Percentiles rank a stretch among this genome's conserved stretches.
phyloP scores from a whole-genome alignment of 305 asterid genomes.

The Fraxinus platypoda region DNA sequence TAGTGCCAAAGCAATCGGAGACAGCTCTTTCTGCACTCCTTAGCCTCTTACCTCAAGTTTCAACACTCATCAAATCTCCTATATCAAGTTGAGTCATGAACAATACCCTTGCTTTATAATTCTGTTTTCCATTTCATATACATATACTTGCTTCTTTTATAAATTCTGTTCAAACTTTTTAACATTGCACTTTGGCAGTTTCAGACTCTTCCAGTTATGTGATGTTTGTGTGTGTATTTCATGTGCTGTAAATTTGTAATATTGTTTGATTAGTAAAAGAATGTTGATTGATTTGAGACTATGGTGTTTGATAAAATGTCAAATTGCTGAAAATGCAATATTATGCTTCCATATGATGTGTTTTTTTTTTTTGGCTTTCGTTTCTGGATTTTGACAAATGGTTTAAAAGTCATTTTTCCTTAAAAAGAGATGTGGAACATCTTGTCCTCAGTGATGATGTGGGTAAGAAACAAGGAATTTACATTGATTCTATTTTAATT shows the following conservation, averaged over 20 bases:
- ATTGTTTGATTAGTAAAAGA: conserved; percentile 1
- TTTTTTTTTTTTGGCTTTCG: not conserved
- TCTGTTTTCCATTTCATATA: not conserved
- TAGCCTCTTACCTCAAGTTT: not conserved
- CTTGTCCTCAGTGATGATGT: not conserved
- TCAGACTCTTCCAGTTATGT: not conserved
- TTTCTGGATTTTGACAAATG: not conserved
- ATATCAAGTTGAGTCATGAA: not conserved
- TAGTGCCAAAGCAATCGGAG: not conserved
- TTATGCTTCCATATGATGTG: not conserved
- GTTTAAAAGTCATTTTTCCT: not conserved
- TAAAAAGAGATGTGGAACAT: not conserved
- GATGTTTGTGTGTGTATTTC: conserved; percentile 11
- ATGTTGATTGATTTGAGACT: not conserved
- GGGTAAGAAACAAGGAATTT: not conserved
- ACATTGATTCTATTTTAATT: not conserved
- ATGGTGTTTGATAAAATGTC: conserved; percentile 32
- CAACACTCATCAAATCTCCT: not conserved
- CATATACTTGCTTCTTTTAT: not conserved
- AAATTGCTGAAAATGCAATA: not conserved
- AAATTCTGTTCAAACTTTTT: not conserved
- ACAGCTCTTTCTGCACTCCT: not conserved
- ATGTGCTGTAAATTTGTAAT: not conserved
- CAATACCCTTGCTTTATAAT: not conserved
- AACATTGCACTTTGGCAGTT: not conserved